Base-by-base conservation (phyloP, 805 yeast species). In the Candida quercuum region DNA sequence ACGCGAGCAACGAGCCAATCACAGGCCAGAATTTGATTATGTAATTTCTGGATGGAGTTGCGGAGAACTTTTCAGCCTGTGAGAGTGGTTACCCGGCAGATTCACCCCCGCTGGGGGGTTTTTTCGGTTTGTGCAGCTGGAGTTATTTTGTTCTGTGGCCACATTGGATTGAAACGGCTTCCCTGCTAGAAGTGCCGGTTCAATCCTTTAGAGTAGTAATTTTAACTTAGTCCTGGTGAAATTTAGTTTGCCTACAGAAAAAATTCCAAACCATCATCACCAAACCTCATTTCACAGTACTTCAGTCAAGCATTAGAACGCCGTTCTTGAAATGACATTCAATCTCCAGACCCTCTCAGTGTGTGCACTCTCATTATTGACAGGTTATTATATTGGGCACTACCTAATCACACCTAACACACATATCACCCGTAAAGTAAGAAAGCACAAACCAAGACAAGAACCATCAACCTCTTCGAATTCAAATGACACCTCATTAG, bases 401-500 rank as follows among this genome's bases (percentile, higher is more conserved):
- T 29, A 29, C 16, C n/a, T 29, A 6, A 17, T 18, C 16, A 5
- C 23, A 5, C n/a, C 24, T 12, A n/a, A 6, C 24, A 18, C 13
- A 4, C 7, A 19, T 24, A 29, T 4, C 15, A 26, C 7, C 6
- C 14, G 16, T 11, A 7, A 13, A 28, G n/a, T n/a, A n/a, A n/a
- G n/a, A 20, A 29, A 7, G 5, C 32, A 16, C 14, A 19, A 8
- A 29, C 27, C 22, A 37, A 45, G 61, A 66, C 79, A 19, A 78
- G 57, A 51, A 61, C 69, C 78, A 27, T 15, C 30, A 14, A 14
- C 30, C 15, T 14, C 14, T 6, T 24, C 20, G 4, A 29, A 19
- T n/a, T 19, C 32, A 5, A 13, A 60, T 41, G 26, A 49, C 51
- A 29, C 71, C 45, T 72, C 74, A 71, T 61, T 67, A 17, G 21